A percentile compares a stretch with the other conserved stretches of the same genome.
These are phyloP conservation scores for Tricholoma saponaceum DNA, from an alignment of 768 basidiomycete species.

Conservation along the genomic window DNA sequence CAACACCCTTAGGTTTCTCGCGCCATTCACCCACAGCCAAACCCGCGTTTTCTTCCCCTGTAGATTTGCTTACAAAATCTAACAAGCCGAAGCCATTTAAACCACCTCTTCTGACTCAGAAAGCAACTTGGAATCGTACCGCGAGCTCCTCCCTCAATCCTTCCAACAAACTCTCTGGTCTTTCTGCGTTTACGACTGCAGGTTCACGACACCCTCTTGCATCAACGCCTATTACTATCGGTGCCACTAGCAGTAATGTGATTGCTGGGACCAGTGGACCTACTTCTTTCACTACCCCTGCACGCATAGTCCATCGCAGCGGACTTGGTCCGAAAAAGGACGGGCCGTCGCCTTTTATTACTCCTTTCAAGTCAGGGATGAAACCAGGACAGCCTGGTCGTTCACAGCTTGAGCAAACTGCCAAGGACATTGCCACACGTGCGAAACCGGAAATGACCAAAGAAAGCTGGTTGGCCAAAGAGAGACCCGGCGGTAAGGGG, in stretches of 20 bases:
- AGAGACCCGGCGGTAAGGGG: conserved; percentile 5
- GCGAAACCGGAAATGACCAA: conserved; percentile 10
- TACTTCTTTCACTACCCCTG: conserved; percentile 9
- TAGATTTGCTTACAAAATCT: conserved; percentile 6
- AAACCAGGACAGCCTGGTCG: conserved; percentile 40
- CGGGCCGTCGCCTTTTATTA: conserved; percentile 45
- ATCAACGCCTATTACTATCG: conserved; percentile 19
- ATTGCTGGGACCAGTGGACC: conserved; percentile 2
- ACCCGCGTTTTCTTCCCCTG: conserved; percentile 8
- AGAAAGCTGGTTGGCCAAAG: conserved; percentile 9
- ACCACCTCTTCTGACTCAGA: conserved; percentile 36
- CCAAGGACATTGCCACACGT: conserved; percentile 12
- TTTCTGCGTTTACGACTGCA: conserved; percentile 12
- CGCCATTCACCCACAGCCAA: conserved; percentile 14
- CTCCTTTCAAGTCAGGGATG: conserved; percentile 59
- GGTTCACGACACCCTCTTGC: conserved; percentile 35
- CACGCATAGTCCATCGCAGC: not conserved
- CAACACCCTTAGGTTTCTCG: conserved; percentile 30
- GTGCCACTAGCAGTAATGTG: conserved; percentile 4
- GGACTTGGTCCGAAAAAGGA: conserved; percentile 14
- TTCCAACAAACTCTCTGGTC: conserved; percentile 8
- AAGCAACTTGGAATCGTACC: not conserved
- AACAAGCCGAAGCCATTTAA: conserved; percentile 39
- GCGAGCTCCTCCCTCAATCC: conserved; percentile 29
- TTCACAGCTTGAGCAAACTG: conserved; percentile 19